A percentile compares a stretch with the other conserved stretches of the same genome.
Evolutionary conservation across 2,329 filamentous ascomycete species (phyloP).

Genomic region (Alternaria angustiovoidea): DNA sequence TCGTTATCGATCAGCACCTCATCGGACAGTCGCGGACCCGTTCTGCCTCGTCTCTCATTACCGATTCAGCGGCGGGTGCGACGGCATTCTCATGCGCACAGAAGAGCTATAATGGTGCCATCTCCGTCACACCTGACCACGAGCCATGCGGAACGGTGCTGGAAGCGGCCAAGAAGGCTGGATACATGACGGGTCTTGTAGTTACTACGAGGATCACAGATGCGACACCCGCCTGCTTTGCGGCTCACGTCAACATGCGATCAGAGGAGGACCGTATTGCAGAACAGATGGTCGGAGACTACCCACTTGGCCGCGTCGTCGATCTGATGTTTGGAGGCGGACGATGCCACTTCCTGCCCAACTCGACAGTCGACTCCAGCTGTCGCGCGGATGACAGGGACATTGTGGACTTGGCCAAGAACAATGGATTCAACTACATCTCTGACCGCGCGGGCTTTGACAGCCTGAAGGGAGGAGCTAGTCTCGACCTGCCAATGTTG

Average conservation of each 20-base stretch:
- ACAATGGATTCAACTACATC: constrained; percentile 83
- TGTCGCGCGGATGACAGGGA: constrained; percentile 83
- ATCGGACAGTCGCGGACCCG: constrained; percentile 90
- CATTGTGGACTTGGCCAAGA: constrained; percentile 74
- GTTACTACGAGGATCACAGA: constrained; percentile 96
- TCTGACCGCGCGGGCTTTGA: constrained; percentile 78
- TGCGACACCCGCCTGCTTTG: constrained; percentile 95
- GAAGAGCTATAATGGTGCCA: constrained; percentile 98
- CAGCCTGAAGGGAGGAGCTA: constrained; percentile 70
- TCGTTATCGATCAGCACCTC: constrained; percentile 85
- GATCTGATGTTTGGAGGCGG: constrained; percentile 95
- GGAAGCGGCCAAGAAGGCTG: constrained; percentile 90
- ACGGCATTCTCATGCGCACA: constrained; percentile 92
- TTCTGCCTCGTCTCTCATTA: constrained; percentile 84
- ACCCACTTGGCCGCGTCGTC: constrained; percentile 84
- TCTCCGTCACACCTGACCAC: constrained; percentile 84
- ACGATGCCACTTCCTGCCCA: constrained; percentile 90
- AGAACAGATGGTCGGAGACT: constrained; percentile 87
- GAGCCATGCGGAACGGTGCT: constrained; percentile 90
- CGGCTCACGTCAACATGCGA: constrained; percentile 82
- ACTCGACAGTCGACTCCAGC: constrained; percentile 74
- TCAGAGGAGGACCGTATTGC: constrained; percentile 90
- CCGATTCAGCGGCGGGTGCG: constrained; percentile 95
- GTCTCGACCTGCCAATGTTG: constrained; percentile 78
- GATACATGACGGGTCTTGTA: constrained; percentile 91